phyloP scores from a whole-genome alignment of 2,329 filamentous ascomycete species.

The Microsporum ferrugineum region DNA sequence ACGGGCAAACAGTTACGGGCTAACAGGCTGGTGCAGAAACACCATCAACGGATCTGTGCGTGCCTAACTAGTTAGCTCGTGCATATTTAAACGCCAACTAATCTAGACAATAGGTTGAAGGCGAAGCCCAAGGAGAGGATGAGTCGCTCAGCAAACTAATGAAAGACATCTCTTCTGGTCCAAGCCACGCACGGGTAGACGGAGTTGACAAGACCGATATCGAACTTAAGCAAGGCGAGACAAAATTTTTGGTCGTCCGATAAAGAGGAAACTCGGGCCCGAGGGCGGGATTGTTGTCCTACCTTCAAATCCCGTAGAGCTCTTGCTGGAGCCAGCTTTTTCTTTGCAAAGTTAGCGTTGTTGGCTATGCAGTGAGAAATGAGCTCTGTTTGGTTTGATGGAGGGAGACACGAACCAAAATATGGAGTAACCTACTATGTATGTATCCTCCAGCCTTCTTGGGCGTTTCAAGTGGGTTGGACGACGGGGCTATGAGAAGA shows the following conservation, averaged over 20 bases:
- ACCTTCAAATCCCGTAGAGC: neutral
- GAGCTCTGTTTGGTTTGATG: neutral
- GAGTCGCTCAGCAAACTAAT: constrained; percentile 57
- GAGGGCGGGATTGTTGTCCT: neutral
- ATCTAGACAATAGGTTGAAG: constrained; percentile 55
- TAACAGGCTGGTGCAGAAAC: constrained; percentile 42
- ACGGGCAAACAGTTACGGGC: constrained; percentile 31
- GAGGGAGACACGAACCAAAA: neutral
- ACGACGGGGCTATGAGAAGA: neutral
- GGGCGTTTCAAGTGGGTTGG: neutral
- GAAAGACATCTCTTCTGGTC: constrained; percentile 63
- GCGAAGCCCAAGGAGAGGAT: constrained; percentile 70
- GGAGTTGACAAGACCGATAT: constrained; percentile 61
- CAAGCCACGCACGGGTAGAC: constrained; percentile 58
- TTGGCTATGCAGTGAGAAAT: neutral
- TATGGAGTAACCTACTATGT: neutral
- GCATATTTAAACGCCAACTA: neutral
- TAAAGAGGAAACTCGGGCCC: neutral
- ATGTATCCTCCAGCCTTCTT: neutral
- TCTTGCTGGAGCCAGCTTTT: neutral
- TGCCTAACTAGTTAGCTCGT: neutral
- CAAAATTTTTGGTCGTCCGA: constrained; percentile 46
- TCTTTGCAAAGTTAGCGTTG: neutral
- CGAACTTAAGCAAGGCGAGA: constrained; percentile 54
- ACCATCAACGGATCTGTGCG: constrained; percentile 36